Evolutionary conservation across 2,329 filamentous ascomycete genomes (phyloP), one percentile per base, ranked within the genome.

Genomic region (Curvularia hawaiiensis): DNA sequence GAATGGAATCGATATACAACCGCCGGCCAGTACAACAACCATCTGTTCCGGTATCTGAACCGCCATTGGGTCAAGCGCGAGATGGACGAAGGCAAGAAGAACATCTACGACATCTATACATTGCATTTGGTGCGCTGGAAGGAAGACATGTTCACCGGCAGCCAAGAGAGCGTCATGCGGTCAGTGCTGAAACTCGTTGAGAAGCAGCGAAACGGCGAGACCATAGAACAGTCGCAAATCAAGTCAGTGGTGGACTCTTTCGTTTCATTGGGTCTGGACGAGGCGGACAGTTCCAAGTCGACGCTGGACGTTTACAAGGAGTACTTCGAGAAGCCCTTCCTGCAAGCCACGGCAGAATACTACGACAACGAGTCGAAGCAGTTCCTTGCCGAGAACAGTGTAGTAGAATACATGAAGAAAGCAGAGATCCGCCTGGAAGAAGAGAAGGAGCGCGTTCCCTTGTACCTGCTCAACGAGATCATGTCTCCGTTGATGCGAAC

Each of bases 391-490:
- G 94, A 98, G 77, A 99, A 99, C 75, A 96, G 90, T 62, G 92
- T 99, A 4, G 93, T 99, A 33, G 95, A 99, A 74, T 99, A 98
- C 79, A 98, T 99, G 95, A 98, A 98, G 83, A 99, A 99, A 84
- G 96, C 95, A 0, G 94, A 98, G 79, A 79, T 87, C 41, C 88
- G 95, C 31, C 79, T 99, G 59, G 87, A 91, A 8, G 95, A 99
- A 77, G 95, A 99, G 77, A 95, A 96, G 79, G 91, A 94, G 73
- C 91, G 95, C 26, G 95, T 99, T 10, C 88, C 88, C 64, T 87
- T 98, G 72, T 99, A 96, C 72, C 83, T 99, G 45, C 92, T 98
- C 70, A 86, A 88, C 35, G 95, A 99, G 77, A 97, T 98, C 56
- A 90, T 91, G 66, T 80, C 88, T 8, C 88, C 88, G 16, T 81